Evolutionary conservation across 2,329 filamentous ascomycete species (phyloP).

Genomic region (Dothideomycetidae sp.): DNA sequence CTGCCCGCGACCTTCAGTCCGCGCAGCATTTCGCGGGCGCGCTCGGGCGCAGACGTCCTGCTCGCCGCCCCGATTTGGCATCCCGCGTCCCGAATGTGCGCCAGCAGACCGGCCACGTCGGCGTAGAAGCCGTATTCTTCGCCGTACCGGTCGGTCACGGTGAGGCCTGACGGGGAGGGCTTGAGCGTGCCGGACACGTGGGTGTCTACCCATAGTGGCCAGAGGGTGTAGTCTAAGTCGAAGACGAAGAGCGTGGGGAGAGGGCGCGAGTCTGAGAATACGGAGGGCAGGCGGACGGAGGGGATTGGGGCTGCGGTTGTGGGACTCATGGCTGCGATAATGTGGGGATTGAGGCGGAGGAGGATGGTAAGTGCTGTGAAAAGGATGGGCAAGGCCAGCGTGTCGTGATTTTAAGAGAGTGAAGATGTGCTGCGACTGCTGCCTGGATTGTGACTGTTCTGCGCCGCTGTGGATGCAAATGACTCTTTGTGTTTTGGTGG

Average conservation of each 20-base stretch:
- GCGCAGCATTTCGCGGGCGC: slow-evolving; percentile 68
- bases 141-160: slow-evolving; percentile 38
- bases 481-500: too few species aligned
- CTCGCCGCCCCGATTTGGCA: slow-evolving; percentile 60
- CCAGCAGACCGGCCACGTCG: slow-evolving; percentile 29
- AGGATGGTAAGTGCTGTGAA: too few species aligned
- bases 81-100: slow-evolving; percentile 34
- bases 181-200: slow-evolving; percentile 67
- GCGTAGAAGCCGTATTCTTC: slow-evolving; percentile 34
- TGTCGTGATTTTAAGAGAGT: too few species aligned
- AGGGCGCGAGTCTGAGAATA: slow-evolving; percentile 52
- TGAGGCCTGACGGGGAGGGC: slow-evolving; percentile 25
- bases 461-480: too few species aligned
- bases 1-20: slow-evolving; percentile 43
- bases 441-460: too few species aligned
- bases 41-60: slow-evolving; percentile 62
- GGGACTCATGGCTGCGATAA: too few species aligned
- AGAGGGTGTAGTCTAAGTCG: slow-evolving; percentile 96
- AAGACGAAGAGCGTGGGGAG: slow-evolving; percentile 78
- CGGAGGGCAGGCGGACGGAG: slow-evolving; percentile 32
- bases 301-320: slow-evolving; percentile 25
- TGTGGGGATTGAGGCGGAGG: too few species aligned
- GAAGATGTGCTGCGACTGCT: too few species aligned
- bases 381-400: too few species aligned
- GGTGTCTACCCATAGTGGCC: slow-evolving; percentile 97